A percentile compares a stretch with the other conserved stretches of the same genome.
phyloP scores from a whole-genome alignment of 306 rosid species.

The Clitoria ternatea region DNA sequence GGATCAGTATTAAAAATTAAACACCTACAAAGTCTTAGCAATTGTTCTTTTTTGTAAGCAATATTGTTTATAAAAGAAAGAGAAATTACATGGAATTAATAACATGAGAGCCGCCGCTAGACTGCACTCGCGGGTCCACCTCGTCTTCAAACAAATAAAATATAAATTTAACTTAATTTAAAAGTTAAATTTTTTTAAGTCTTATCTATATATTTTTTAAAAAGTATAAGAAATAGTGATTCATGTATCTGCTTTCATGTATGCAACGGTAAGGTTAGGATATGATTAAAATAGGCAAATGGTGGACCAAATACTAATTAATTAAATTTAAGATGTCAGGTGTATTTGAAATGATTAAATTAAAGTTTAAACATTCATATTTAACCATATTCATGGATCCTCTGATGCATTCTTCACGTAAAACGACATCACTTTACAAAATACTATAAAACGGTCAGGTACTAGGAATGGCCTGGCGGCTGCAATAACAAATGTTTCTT shows the following conservation, averaged over 20 bases:
- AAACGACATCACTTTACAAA: not conserved
- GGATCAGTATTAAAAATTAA: too few species aligned
- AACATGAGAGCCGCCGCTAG: not conserved
- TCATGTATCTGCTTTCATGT: constrained; percentile 11
- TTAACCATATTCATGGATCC: not conserved
- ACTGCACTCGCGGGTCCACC: not conserved
- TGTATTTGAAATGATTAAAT: too few species aligned
- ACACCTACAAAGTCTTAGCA: not conserved
- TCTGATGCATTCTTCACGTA: not conserved
- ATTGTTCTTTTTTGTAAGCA: not conserved
- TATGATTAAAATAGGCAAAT: not conserved
- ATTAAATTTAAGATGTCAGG: too few species aligned
- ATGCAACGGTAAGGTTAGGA: not conserved
- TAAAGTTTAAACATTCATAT: not conserved
- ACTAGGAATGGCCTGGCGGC: not conserved
- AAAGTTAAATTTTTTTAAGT: too few species aligned
- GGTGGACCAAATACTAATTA: not conserved
- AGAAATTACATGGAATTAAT: not conserved
- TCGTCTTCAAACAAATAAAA: not conserved
- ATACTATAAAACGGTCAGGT: not conserved
- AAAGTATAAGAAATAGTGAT: not conserved
- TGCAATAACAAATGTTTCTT: too few species aligned
- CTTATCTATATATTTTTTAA: too few species aligned
- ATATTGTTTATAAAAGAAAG: not conserved
- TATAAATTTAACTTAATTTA: too few species aligned